phyloP scores from a whole-genome alignment of 2,329 filamentous ascomycete genomes.

The Microthyrium microscopicum region DNA sequence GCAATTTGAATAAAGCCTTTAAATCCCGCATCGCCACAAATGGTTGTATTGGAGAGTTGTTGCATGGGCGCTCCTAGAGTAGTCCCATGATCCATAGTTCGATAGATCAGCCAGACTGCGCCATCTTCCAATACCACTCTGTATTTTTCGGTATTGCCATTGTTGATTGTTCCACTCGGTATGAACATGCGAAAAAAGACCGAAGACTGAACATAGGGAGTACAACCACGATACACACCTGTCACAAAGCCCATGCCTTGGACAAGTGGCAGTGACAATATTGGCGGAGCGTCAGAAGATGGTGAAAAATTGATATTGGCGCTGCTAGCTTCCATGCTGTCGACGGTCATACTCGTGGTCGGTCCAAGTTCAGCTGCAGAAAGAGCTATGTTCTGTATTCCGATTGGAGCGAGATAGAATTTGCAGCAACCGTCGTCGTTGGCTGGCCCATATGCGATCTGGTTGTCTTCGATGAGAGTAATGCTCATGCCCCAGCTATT shows the following conservation, averaged over 20 bases:
- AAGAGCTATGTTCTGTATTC: slow-evolving; percentile 60
- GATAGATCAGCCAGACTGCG: slow-evolving; percentile 10
- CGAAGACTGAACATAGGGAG: slow-evolving; percentile 56
- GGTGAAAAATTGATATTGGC: slow-evolving; percentile 51
- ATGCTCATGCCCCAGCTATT: slow-evolving; percentile 63
- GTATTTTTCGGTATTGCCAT: slow-evolving; percentile 58
- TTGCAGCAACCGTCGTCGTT: slow-evolving; percentile 28
- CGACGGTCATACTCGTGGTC: slow-evolving; percentile 38
- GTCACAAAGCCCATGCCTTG: slow-evolving; percentile 87
- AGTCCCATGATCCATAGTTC: background rate
- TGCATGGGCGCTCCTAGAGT: slow-evolving; percentile 19
- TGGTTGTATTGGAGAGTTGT: slow-evolving; percentile 43
- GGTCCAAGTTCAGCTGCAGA: slow-evolving; percentile 58
- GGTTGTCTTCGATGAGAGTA: slow-evolving; percentile 51
- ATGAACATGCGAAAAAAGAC: slow-evolving; percentile 56
- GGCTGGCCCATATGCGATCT: slow-evolving; percentile 47
- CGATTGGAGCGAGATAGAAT: slow-evolving; percentile 69
- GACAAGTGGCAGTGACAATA: slow-evolving; percentile 54
- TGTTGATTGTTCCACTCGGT: slow-evolving; percentile 33
- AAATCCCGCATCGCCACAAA: slow-evolving; percentile 52
- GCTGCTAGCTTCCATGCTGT: slow-evolving; percentile 38
- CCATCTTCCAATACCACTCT: slow-evolving; percentile 51
- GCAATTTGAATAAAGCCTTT: slow-evolving; percentile 67
- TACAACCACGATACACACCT: slow-evolving; percentile 51
- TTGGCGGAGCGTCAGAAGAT: slow-evolving; percentile 32